These are phyloP conservation scores for Globisporangium alternatum DNA, from an alignment of 352 stramenopile species.

Conservation along the genomic window DNA sequence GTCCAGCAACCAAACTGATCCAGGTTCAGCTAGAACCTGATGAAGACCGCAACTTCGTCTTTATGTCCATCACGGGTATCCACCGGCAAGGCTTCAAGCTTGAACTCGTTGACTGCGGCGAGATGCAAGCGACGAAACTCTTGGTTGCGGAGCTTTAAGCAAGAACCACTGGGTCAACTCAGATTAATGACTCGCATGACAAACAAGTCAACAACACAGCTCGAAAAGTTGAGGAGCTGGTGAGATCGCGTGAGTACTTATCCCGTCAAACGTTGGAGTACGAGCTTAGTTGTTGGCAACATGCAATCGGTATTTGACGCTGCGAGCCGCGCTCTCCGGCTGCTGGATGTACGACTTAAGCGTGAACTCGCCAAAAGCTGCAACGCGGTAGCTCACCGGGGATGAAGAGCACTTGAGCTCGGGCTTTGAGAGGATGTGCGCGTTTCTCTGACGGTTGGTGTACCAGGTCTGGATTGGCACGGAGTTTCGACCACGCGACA, in stretches of 20 bases:
- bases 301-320: constrained; percentile 6
- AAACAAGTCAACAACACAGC: background rate
- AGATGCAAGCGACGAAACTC: background rate
- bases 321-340: background rate
- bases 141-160: background rate
- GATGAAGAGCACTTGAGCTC: constrained; percentile 8
- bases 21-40: constrained; percentile 8
- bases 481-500: background rate
- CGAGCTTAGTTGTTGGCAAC: constrained; percentile 8
- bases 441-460: constrained; percentile 1
- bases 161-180: background rate
- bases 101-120: constrained; percentile 3
- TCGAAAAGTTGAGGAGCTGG: background rate
- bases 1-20: constrained; percentile 1
- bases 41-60: background rate
- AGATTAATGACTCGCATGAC: background rate
- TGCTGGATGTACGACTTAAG: constrained; percentile 9
- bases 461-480: background rate
- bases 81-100: constrained; percentile 3
- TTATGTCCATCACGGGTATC: background rate
- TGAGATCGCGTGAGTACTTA: background rate
- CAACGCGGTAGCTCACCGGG: background rate
- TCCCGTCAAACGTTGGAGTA: background rate
- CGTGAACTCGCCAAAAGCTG: background rate
- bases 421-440: constrained; percentile 5